Conservation (phyloP, 306 rosid genomes). For the Myrica gale region DNA sequence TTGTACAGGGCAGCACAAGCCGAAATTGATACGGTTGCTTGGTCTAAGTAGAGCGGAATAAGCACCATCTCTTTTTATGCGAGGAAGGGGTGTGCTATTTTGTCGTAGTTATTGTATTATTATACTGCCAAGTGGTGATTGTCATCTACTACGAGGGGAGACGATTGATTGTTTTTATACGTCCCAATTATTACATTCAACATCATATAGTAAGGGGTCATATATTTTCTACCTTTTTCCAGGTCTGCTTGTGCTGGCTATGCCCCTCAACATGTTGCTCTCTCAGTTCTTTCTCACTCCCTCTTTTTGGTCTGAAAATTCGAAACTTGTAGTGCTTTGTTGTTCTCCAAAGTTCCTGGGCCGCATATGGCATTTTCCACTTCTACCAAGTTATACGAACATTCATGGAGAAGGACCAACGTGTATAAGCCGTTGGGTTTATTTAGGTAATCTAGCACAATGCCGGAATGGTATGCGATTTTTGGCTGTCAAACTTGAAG, state of each 20-base stretch:
- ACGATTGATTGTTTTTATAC: neutral
- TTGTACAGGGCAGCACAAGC: conserved; percentile 85
- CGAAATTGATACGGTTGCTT: conserved; percentile 82
- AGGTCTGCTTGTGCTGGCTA: neutral
- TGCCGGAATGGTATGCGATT: too few species aligned
- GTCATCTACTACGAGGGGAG: conserved; percentile 17
- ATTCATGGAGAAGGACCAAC: too few species aligned
- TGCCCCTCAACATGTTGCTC: too few species aligned
- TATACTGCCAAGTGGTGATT: conserved; percentile 14
- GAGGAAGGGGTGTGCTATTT: conserved; percentile 4
- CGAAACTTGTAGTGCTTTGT: too few species aligned
- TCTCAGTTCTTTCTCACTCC: too few species aligned
- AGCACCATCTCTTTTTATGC: conserved; percentile 6
- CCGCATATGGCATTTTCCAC: too few species aligned
- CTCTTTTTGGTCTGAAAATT: too few species aligned
- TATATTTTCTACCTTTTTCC: neutral
- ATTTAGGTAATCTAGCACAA: too few species aligned
- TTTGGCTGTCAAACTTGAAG: too few species aligned
- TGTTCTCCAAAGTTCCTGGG: too few species aligned
- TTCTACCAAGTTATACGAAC: too few species aligned
- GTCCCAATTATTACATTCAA: conserved; percentile 1
- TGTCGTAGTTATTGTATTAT: conserved; percentile 12
- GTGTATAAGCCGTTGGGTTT: too few species aligned
- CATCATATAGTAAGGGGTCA: neutral
- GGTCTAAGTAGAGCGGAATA: conserved; percentile 67